These are phyloP conservation scores for Rubia yunnanensis DNA, from an alignment of 257 asterid species.

Conservation along the genomic window DNA sequence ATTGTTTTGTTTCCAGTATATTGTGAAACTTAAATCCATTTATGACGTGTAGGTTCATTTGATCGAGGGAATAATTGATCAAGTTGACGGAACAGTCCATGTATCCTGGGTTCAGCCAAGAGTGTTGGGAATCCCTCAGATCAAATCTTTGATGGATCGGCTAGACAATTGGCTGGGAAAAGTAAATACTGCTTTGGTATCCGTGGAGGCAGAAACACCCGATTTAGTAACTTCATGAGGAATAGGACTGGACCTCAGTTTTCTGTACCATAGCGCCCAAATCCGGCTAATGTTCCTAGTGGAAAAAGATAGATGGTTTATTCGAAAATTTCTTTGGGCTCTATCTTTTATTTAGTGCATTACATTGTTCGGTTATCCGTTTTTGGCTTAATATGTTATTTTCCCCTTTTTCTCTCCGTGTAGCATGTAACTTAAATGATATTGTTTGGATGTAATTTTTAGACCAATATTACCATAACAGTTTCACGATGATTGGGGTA, in stretches of 20 bases:
- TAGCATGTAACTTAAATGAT: not conserved
- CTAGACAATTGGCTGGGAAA: conserved; percentile 82
- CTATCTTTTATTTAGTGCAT: not conserved
- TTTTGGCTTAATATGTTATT: not conserved
- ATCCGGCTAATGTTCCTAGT: conserved; percentile 7
- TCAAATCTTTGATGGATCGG: conserved; percentile 75
- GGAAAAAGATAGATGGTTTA: conserved; percentile 2
- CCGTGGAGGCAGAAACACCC: conserved; percentile 96
- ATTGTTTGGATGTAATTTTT: not conserved
- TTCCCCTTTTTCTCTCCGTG: not conserved
- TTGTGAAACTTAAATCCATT: not conserved
- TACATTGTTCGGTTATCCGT: not conserved
- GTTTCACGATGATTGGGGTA: not conserved
- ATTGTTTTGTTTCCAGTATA: not conserved
- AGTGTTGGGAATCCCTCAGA: conserved; percentile 79
- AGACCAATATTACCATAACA: not conserved
- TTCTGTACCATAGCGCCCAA: conserved; percentile 18
- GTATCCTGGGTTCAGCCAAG: conserved; percentile 98
- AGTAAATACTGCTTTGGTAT: conserved; percentile 77
- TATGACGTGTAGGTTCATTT: conserved; percentile 61
- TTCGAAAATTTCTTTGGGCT: conserved; percentile 6
- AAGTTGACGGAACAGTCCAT: conserved; percentile 82
- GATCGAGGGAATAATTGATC: conserved; percentile 87
- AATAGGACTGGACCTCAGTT: conserved; percentile 10
- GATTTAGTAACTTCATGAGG: conserved; percentile 75